Conservation (phyloP, 23 red algal species). For the Agarophyton chilense region DNA sequence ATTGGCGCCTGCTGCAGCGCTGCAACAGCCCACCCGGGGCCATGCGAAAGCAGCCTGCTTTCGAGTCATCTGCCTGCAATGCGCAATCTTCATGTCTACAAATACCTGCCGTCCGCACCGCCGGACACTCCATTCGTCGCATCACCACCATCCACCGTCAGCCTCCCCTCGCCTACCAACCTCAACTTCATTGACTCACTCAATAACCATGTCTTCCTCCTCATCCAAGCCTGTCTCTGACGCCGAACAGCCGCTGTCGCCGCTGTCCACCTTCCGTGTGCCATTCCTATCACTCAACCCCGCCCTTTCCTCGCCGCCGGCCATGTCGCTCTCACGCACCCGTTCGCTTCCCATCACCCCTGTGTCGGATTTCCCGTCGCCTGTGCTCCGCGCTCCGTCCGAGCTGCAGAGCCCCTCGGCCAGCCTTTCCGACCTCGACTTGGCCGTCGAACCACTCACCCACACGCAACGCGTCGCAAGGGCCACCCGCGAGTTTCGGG, state of each 20-base stretch:
- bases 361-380: background rate
- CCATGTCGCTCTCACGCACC: background rate
- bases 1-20: background rate
- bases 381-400: background rate
- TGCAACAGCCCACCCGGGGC: background rate
- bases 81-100: background rate
- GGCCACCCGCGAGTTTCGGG: conserved; percentile 45
- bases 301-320: conserved; percentile 1
- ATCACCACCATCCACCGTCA: background rate
- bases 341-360: background rate
- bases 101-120: background rate
- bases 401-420: background rate
- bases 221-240: background rate
- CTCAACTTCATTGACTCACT: background rate
- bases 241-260: background rate
- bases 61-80: too few relatives aligned
- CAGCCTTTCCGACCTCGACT: conserved; percentile 5
- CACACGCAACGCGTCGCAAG: conserved; percentile 38
- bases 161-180: background rate
- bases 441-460: background rate
- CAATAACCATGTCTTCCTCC: background rate
- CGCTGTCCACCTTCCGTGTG: conserved; percentile 1
- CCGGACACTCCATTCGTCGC: background rate
- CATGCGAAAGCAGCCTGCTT: too few relatives aligned
- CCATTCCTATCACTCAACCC: conserved; percentile 31